Evolutionary conservation across 306 rosid species (phyloP).

Genomic region (Ammopiptanthus mongolicus): DNA sequence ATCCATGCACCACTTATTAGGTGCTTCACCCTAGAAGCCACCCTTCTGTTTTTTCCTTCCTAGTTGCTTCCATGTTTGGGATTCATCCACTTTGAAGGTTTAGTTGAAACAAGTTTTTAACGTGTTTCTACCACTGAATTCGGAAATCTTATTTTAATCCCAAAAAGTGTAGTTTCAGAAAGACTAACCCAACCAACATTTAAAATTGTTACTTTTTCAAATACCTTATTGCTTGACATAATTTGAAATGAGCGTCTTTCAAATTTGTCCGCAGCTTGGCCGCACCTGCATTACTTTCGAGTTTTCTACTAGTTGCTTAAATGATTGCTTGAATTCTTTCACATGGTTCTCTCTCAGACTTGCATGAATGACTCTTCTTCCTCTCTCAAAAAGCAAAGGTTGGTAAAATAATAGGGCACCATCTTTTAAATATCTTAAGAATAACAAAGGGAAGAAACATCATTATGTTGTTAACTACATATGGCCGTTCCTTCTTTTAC

Average conservation of each 20-base stretch:
- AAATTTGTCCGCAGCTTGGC: conserved; percentile 15
- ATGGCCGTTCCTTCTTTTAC: conserved; percentile 13
- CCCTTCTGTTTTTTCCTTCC: background rate
- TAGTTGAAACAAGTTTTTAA: background rate
- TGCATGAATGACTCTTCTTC: background rate
- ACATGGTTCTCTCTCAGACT: background rate
- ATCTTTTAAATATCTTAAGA: conserved; percentile 1
- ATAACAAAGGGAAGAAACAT: background rate
- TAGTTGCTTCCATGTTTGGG: background rate
- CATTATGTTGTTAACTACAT: background rate
- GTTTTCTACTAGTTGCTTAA: conserved; percentile 18
- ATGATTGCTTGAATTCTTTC: conserved; percentile 7
- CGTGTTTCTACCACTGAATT: background rate
- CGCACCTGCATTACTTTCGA: conserved; percentile 18
- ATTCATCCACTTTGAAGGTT: background rate
- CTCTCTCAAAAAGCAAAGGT: conserved; percentile 16
- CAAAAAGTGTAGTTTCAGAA: background rate
- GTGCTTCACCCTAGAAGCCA: too few species aligned
- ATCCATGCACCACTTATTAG: too few species aligned
- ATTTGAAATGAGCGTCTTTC: background rate
- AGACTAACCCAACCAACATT: conserved; percentile 4
- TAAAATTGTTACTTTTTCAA: conserved; percentile 20
- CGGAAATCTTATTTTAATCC: background rate
- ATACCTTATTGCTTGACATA: background rate
- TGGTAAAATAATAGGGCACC: conserved; percentile 15